Conservation (phyloP, 495 filamentous ascomycete genomes). For the Cudoniella acicularis region DNA sequence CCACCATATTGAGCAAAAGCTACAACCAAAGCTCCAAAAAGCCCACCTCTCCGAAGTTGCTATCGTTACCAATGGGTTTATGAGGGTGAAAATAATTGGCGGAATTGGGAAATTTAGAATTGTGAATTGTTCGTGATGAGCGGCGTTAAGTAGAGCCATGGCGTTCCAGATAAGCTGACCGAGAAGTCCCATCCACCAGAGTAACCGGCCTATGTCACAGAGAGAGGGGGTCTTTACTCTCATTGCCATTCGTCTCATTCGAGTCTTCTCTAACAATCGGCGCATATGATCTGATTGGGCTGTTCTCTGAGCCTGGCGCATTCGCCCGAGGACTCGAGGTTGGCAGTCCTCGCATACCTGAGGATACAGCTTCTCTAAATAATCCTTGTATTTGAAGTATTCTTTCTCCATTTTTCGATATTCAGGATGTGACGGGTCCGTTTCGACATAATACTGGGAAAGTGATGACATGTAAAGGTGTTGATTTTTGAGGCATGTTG, state of each 20-base stretch:
- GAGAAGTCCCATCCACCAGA: conserved; percentile 50
- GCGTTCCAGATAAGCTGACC: conserved; percentile 51
- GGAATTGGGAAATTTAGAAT: neutral
- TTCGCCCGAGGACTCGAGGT: conserved; percentile 57
- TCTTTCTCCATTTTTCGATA: conserved; percentile 50
- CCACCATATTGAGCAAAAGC: conserved; percentile 66
- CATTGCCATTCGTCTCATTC: conserved; percentile 34
- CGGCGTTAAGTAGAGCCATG: conserved; percentile 25
- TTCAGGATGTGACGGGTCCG: conserved; percentile 50
- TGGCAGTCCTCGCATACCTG: conserved; percentile 78
- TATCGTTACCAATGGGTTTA: neutral
- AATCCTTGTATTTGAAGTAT: conserved; percentile 56
- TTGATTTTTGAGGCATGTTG: conserved; percentile 77
- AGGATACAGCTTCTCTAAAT: conserved; percentile 74
- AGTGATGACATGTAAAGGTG: conserved; percentile 64
- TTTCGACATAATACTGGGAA: conserved; percentile 55
- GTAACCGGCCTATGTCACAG: conserved; percentile 42
- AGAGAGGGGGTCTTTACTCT: conserved; percentile 48
- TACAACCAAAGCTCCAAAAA: conserved; percentile 45
- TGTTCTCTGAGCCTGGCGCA: conserved; percentile 66
- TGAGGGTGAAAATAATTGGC: neutral
- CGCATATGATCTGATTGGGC: conserved; percentile 75
- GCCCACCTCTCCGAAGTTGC: conserved; percentile 1
- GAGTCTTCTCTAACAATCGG: conserved; percentile 65
- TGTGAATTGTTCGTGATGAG: neutral